These are phyloP conservation scores for Suillus placidus DNA, from an alignment of 768 basidiomycete genomes.

Conservation along the genomic window DNA sequence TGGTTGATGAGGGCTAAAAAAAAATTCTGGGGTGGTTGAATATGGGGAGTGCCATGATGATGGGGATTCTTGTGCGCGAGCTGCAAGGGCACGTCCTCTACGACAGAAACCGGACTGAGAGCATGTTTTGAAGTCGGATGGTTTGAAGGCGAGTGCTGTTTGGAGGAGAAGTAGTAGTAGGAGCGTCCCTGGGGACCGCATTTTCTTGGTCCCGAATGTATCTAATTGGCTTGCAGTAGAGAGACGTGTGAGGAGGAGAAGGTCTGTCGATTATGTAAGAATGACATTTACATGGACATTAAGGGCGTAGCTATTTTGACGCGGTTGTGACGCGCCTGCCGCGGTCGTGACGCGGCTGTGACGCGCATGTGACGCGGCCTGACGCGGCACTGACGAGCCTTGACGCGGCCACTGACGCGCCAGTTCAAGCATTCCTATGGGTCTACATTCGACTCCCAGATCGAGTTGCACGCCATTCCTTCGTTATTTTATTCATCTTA, in stretches of 20 bases:
- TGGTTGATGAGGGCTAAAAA: conserved; percentile 51
- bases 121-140: conserved; percentile 92
- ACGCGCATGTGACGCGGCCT: too few species aligned
- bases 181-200: conserved; percentile 9
- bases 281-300: too few species aligned
- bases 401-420: too few species aligned
- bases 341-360: too few species aligned
- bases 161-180: conserved; percentile 34
- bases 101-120: conserved; percentile 94
- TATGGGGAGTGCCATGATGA: conserved; percentile 86
- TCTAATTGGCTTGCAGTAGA: not conserved
- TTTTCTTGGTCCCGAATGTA: not conserved
- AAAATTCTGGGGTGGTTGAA: conserved; percentile 62
- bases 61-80: conserved; percentile 61
- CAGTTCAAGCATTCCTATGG: too few species aligned
- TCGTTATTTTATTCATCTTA: too few species aligned
- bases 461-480: too few species aligned
- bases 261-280: not conserved
- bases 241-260: not conserved
- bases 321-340: too few species aligned
- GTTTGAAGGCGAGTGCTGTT: conserved; percentile 58
- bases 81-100: conserved; percentile 82
- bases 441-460: too few species aligned
- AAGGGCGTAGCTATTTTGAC: too few species aligned
- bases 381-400: too few species aligned